Evolutionary conservation across 2,329 filamentous ascomycete genomes (phyloP).

Genomic region (Orbilia javanica): DNA sequence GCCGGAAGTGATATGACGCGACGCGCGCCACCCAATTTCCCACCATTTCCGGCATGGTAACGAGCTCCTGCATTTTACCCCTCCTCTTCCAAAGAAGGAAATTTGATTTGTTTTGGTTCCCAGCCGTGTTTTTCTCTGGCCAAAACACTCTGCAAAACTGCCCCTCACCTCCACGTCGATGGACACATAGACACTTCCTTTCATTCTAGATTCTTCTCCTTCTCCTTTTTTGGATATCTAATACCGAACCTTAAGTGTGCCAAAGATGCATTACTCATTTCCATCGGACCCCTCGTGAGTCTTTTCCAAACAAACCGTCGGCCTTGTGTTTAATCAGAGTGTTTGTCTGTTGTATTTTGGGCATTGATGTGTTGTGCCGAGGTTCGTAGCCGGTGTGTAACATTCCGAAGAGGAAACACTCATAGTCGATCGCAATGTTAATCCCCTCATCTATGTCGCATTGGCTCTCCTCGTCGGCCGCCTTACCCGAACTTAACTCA

Average conservation of each 20-base stretch:
- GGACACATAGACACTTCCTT: background rate
- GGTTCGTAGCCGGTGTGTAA: conserved; percentile 9
- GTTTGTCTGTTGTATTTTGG: conserved; percentile 37
- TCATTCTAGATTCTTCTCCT: background rate
- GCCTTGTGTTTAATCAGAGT: background rate
- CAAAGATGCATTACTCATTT: conserved; percentile 54
- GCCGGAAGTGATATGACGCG: conserved; percentile 36
- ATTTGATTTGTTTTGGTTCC: conserved; percentile 24
- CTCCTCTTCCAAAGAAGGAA: conserved; percentile 33
- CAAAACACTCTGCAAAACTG: conserved; percentile 4
- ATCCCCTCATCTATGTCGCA: background rate
- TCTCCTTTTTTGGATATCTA: too few relatives aligned
- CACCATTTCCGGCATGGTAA: background rate
- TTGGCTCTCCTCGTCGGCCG: background rate
- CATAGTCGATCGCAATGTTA: too few relatives aligned
- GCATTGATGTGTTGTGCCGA: conserved; percentile 36
- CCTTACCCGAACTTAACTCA: background rate
- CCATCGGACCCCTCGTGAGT: background rate
- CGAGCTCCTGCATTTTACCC: conserved; percentile 27
- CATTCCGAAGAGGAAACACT: conserved; percentile 16
- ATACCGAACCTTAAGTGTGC: background rate
- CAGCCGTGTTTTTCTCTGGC: conserved; percentile 11
- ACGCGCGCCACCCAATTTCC: conserved; percentile 56
- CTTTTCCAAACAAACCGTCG: conserved; percentile 7
- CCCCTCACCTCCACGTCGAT: conserved; percentile 14